Evolutionary conservation across 2,329 filamentous ascomycete genomes (phyloP).

Genomic region (Incumbomyces lentus): DNA sequence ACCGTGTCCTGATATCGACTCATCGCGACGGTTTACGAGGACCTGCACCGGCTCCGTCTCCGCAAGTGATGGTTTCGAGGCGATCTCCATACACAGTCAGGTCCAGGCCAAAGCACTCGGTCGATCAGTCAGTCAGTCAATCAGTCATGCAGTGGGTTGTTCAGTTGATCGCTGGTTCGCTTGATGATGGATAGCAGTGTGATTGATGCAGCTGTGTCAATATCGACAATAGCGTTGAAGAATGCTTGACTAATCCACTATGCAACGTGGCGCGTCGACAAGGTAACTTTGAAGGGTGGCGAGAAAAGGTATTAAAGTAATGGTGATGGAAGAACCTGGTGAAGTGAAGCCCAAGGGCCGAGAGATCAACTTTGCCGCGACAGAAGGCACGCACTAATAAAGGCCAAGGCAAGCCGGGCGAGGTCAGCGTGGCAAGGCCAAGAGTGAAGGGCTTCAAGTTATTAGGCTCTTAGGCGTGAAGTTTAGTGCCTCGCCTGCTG

Average conservation of each 20-base stretch:
- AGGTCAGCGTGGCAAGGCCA: no score
- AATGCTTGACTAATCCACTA: no score
- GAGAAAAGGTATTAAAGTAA: constrained; percentile 1
- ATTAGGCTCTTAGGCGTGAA: no score
- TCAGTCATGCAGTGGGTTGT: no score
- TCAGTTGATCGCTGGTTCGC: no score
- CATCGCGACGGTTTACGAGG: constrained; percentile 25
- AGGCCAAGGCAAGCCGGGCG: constrained; percentile 1
- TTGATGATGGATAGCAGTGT: not conserved
- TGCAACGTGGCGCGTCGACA: no score
- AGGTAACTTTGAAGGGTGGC: no score
- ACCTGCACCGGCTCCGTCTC: constrained; percentile 20
- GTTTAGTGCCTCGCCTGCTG: no score
- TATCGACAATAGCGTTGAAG: not conserved
- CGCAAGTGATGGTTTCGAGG: constrained; percentile 9
- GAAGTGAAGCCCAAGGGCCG: not conserved
- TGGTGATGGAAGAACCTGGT: not conserved
- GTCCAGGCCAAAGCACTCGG: no score
- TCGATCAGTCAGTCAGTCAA: no score
- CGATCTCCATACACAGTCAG: constrained; percentile 19
- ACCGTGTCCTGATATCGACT: constrained; percentile 37
- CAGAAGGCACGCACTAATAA: not conserved
- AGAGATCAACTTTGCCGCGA: constrained; percentile 4
- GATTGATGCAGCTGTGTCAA: not conserved
- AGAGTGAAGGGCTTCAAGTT: no score